Evolutionary conservation across 345 rosid genomes (phyloP).

Genomic region (Heritiera littoralis): DNA sequence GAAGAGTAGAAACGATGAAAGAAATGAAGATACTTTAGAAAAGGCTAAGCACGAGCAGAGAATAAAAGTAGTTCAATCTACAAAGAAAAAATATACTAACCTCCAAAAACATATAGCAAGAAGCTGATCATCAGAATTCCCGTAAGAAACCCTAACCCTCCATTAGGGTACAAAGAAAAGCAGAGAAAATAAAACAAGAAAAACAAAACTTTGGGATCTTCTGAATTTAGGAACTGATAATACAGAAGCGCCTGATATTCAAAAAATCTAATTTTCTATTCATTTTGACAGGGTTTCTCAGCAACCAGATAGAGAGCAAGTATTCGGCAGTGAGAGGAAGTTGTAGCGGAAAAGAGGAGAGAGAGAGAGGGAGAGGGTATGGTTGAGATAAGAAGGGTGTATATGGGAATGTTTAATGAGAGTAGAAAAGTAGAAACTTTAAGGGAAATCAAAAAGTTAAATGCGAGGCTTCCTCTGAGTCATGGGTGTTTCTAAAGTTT

Average conservation of each 20-base stretch:
- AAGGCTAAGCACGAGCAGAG: neutral
- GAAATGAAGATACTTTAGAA: neutral
- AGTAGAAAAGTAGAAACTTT: neutral
- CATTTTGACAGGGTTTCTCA: neutral
- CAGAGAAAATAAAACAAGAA: neutral
- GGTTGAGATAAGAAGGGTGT: neutral
- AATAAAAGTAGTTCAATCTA: neutral
- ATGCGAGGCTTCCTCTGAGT: neutral
- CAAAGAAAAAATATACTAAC: constrained; percentile 9
- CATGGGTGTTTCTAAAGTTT: too few relatives aligned
- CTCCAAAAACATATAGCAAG: neutral
- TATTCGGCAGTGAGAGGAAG: neutral
- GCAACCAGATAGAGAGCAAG: neutral
- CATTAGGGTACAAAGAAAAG: constrained; percentile 8
- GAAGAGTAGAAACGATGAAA: neutral
- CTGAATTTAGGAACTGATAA: neutral
- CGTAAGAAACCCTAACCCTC: constrained; percentile 15
- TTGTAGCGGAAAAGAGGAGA: neutral
- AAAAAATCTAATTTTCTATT: neutral
- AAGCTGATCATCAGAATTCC: neutral
- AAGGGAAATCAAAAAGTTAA: neutral
- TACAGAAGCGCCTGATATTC: neutral
- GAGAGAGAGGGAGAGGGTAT: too few relatives aligned
- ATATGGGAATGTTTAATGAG: constrained; percentile 6
- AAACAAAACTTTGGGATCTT: neutral